A percentile compares a stretch with the other conserved stretches of the same genome.
Conservation (phyloP, 2,329 filamentous ascomycete genomes). For the Trematosphaeria pertusa region DNA sequence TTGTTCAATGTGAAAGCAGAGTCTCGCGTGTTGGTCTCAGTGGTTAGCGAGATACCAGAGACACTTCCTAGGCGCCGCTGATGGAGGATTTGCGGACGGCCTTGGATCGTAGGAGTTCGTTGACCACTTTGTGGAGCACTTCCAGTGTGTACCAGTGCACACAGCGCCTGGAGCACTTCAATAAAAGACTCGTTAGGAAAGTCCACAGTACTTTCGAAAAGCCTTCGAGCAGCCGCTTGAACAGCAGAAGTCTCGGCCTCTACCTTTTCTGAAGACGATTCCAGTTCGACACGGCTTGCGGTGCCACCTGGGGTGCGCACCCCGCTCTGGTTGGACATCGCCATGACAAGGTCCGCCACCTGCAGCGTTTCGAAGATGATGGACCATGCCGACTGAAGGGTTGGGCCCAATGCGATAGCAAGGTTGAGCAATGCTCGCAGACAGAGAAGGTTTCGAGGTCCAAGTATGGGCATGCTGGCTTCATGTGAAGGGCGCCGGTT, state of each 20-base stretch:
- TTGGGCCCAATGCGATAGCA: slow-evolving; percentile 91
- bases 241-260: slow-evolving; percentile 84
- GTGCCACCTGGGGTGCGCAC: slow-evolving; percentile 22
- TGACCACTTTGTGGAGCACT: slow-evolving; percentile 30
- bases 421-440: slow-evolving; percentile 91
- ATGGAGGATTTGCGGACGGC: slow-evolving; percentile 38
- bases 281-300: slow-evolving; percentile 29
- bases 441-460: slow-evolving; percentile 88
- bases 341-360: slow-evolving; percentile 87
- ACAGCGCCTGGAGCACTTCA: slow-evolving; percentile 77
- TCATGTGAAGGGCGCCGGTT: slow-evolving; percentile 66
- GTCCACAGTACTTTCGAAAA: slow-evolving; percentile 91
- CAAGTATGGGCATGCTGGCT: slow-evolving; percentile 61
- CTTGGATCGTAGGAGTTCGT: slow-evolving; percentile 27
- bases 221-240: slow-evolving; percentile 81
- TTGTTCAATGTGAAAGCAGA: slow-evolving; percentile 58
- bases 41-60: slow-evolving; percentile 49
- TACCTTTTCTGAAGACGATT: slow-evolving; percentile 53
- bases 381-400: slow-evolving; percentile 82
- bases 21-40: slow-evolving; percentile 51
- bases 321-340: slow-evolving; percentile 46
- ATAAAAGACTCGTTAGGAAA: slow-evolving; percentile 85
- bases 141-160: slow-evolving; percentile 65
- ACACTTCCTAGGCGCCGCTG: slow-evolving; percentile 53
- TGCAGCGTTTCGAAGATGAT: slow-evolving; percentile 93